Base-by-base conservation (phyloP, 495 filamentous ascomycete species). In the Aspergillus nanangensis region DNA sequence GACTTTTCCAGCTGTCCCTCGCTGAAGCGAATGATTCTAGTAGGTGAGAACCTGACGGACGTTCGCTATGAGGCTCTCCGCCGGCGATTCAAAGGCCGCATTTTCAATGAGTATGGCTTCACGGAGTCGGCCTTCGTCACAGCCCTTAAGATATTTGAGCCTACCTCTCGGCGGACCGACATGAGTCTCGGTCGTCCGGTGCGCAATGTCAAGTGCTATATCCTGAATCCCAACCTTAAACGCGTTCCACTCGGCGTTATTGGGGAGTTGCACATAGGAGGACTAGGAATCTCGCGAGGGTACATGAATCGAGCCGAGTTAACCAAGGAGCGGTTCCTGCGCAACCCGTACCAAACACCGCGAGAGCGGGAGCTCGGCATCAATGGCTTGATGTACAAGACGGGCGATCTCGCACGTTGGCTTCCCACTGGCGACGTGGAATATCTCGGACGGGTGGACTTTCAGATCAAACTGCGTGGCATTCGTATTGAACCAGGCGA, bases 401-500 rank as follows among this genome's bases (percentile, higher is more conserved):
- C 48, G 17, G 52, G 55, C 3, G 55, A 58, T 46, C 40, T 35
- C 19, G 57, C 41, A 0, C 17, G 27, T 9, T 11, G 53, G 27
- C 22, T 25, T 4, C 17, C 31, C 1, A 56, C 69, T 46, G 66
- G 68, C 13, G 23, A 51, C 0, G 33, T 70, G 18, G 42, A 53
- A 5, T 44, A 50, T 13, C 8, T 58, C 11, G 59, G 63, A 1
- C 52, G 66, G 1, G 61, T 57, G 36, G 66, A 70, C 45, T 66
- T 58, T 4, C 67, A 72, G 45, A 48, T 76, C 38, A 78, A 79
- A 48, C 29, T 77, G 3, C 50, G 61, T 4, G 76, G 76, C 0
- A n/a, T 74, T 2, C 71, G 75, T 0, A 62, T 77, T 4, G 75
- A 79, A 2, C 52, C 77, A 0, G 22, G 47, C 4, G 75, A 77